Conservation (phyloP, 2,329 filamentous ascomycete species). For the Neofusicoccum sp. region DNA sequence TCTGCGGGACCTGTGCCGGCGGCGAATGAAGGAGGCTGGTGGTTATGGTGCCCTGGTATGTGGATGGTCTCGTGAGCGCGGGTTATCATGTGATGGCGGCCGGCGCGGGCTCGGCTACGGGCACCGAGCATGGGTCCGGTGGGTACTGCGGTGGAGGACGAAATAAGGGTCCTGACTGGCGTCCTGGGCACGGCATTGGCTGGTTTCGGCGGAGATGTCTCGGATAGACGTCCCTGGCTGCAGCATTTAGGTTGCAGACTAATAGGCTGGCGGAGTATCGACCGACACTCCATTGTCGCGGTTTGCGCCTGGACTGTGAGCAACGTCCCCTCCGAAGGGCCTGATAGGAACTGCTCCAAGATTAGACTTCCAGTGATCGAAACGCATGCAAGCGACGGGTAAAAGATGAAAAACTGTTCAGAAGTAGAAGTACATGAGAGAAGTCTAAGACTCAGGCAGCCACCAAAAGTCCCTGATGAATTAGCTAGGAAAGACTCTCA, state of each 20-base stretch:
- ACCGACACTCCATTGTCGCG: not conserved
- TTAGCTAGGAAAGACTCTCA: slow-evolving; percentile 12
- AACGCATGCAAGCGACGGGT: no score
- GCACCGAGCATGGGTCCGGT: not conserved
- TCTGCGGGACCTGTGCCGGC: no score
- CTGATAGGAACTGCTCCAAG: no score
- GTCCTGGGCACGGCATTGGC: not conserved
- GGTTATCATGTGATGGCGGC: slow-evolving; percentile 2
- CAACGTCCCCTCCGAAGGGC: not conserved
- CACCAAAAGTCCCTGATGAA: slow-evolving; percentile 5
- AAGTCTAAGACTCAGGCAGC: slow-evolving; percentile 15
- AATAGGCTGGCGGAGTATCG: not conserved
- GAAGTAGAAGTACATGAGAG: slow-evolving; percentile 13
- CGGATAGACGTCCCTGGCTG: not conserved
- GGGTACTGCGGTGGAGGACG: not conserved
- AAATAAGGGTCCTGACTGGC: not conserved
- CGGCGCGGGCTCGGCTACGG: not conserved
- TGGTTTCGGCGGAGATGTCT: slow-evolving; percentile 3
- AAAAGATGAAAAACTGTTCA: not conserved
- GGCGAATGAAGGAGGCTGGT: not conserved
- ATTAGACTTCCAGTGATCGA: not conserved
- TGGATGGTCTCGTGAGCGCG: not conserved
- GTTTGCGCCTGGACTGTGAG: not conserved
- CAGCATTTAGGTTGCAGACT: not conserved
- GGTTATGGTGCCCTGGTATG: not conserved